phyloP scores from a whole-genome alignment of 345 rosid genomes.

The Streptanthus diversifolius region DNA sequence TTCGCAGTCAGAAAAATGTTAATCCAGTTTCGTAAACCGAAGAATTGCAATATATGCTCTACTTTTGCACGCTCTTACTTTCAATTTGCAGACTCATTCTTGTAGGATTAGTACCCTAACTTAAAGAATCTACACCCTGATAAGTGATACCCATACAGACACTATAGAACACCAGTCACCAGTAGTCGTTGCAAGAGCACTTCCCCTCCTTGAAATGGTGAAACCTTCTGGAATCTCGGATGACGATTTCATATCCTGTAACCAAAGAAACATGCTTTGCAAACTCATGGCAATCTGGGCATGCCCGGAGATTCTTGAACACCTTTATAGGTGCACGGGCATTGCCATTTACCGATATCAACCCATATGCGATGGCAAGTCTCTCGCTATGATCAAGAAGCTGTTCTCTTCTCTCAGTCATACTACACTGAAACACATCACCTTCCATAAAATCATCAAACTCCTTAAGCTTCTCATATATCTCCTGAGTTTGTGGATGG shows the following conservation, averaged over 20 bases:
- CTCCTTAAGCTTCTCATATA: conserved; percentile 55
- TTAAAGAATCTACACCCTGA: not conserved
- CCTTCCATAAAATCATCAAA: conserved; percentile 33
- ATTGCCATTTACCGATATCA: conserved; percentile 44
- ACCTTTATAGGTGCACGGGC: conserved; percentile 45
- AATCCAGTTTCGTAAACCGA: conserved; percentile 33
- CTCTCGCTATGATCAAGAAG: conserved; percentile 72
- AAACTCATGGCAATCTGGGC: conserved; percentile 71
- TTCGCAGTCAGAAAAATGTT: conserved; percentile 22
- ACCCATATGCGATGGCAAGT: conserved; percentile 69
- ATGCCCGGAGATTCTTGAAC: conserved; percentile 74
- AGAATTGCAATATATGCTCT: conserved; percentile 13
- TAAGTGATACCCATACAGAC: not conserved
- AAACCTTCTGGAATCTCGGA: conserved; percentile 66
- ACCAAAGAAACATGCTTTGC: conserved; percentile 56
- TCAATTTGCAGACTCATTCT: conserved; percentile 8
- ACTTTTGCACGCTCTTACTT: not conserved
- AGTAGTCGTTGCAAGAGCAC: conserved; percentile 75
- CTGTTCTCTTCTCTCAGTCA: conserved; percentile 54
- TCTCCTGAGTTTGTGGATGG: conserved; percentile 55
- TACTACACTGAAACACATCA: conserved; percentile 39
- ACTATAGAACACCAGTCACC: conserved; percentile 42
- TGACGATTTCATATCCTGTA: conserved; percentile 47
- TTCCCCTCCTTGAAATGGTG: conserved; percentile 62
- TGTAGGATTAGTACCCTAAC: not conserved